A percentile compares a stretch with the other conserved stretches of the same genome.
Conservation (phyloP, 176 grass and related monocot genomes). For the Oryza coarctata region DNA sequence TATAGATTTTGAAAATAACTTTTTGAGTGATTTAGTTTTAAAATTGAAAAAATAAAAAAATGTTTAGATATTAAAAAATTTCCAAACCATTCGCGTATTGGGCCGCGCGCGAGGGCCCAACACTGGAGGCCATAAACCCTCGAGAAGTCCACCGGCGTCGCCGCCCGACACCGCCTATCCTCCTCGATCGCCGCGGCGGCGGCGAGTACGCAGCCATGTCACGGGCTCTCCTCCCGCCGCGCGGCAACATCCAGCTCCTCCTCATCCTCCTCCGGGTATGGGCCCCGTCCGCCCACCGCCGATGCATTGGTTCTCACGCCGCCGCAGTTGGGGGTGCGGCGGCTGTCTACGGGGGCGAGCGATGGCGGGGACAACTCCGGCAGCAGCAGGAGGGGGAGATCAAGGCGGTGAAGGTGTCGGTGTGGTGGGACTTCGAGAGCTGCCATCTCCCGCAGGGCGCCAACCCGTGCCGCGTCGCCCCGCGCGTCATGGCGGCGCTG, state of each 20-base stretch:
- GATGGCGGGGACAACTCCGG: background rate
- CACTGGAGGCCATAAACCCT: background rate
- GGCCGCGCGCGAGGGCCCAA: background rate
- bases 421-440: slow-evolving; percentile 99
- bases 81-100: too few species aligned
- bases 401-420: slow-evolving; percentile 66
- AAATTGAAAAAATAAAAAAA: too few species aligned
- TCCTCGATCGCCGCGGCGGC: background rate
- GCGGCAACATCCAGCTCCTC: background rate
- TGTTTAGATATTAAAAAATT: too few species aligned
- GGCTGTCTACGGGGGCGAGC: slow-evolving; percentile 3
- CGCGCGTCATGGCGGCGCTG: slow-evolving; percentile 61
- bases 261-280: background rate
- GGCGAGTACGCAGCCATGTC: background rate
- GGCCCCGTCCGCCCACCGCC: background rate
- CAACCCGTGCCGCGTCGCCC: slow-evolving; percentile 57
- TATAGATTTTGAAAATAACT: too few species aligned
- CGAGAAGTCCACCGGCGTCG: background rate
- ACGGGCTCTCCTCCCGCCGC: background rate
- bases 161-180: background rate
- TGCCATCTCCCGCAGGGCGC: slow-evolving; percentile 55
- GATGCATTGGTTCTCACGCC: slow-evolving; percentile 19
- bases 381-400: slow-evolving; percentile 21
- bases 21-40: too few species aligned
- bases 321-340: background rate